A percentile compares a stretch with the other conserved stretches of the same genome.
phyloP scores from a whole-genome alignment of 495 filamentous ascomycete species.

The Neurospora sp. region DNA sequence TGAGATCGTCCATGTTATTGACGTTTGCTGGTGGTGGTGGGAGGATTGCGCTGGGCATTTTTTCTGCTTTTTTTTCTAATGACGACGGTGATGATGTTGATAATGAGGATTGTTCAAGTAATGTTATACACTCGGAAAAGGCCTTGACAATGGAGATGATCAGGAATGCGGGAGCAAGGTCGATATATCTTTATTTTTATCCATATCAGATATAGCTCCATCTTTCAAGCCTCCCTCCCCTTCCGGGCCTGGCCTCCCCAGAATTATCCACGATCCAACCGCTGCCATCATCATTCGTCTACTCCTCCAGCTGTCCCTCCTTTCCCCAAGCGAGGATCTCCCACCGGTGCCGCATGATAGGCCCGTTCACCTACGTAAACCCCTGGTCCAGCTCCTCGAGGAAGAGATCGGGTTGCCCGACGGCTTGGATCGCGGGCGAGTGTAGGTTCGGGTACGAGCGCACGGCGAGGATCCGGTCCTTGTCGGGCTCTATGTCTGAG shows the following conservation, averaged over 20 bases:
- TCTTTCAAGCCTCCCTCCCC: background rate
- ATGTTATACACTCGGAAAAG: background rate
- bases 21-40: background rate
- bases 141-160: background rate
- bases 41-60: background rate
- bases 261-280: conserved; percentile 6
- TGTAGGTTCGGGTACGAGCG: background rate
- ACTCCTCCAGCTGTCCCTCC: conserved; percentile 10
- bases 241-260: conserved; percentile 2
- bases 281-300: conserved; percentile 8
- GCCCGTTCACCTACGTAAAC: background rate
- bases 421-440: background rate
- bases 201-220: background rate
- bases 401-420: background rate
- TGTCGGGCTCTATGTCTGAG: background rate
- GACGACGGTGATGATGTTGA: background rate
- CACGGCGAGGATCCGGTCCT: background rate
- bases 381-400: background rate
- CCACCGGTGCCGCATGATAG: background rate
- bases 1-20: background rate
- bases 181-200: background rate
- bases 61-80: background rate
- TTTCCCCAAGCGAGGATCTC: conserved; percentile 10
- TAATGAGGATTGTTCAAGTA: background rate
- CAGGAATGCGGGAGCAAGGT: background rate